Conservation (phyloP, 2,329 filamentous ascomycete genomes). For the Phialocephala sp. region DNA sequence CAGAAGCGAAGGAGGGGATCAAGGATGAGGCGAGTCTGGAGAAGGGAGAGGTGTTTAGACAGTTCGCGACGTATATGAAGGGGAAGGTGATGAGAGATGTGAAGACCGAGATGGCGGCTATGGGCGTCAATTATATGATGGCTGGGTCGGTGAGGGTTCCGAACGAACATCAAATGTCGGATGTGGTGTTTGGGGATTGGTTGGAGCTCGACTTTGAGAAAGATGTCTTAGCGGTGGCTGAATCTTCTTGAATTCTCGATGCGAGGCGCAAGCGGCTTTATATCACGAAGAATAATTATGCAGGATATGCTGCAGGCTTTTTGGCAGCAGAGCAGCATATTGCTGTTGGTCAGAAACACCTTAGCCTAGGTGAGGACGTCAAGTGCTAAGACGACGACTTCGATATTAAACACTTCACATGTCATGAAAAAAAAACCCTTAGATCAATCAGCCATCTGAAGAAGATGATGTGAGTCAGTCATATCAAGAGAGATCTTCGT, state of each 20-base stretch:
- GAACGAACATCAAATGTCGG: slow-evolving; percentile 17
- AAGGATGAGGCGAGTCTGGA: slow-evolving; percentile 29
- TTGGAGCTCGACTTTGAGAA: slow-evolving; percentile 34
- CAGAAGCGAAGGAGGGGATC: slow-evolving; percentile 23
- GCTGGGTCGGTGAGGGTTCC: slow-evolving; percentile 33
- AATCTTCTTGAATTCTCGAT: slow-evolving; percentile 10
- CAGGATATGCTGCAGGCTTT: too few relatives aligned
- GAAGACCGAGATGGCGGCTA: slow-evolving; percentile 37
- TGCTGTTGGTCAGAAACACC: too few relatives aligned
- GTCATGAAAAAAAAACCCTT: too few relatives aligned
- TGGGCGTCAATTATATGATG: slow-evolving; percentile 42
- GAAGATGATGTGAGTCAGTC: too few relatives aligned
- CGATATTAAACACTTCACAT: too few relatives aligned
- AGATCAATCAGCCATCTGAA: too few relatives aligned
- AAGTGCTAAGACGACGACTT: too few relatives aligned
- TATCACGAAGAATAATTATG: too few relatives aligned
- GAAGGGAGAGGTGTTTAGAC: slow-evolving; percentile 29
- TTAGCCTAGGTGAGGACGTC: too few relatives aligned
- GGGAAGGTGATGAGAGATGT: slow-evolving; percentile 37
- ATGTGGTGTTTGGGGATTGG: slow-evolving; percentile 26
- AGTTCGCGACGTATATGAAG: slow-evolving; percentile 38
- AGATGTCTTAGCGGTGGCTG: slow-evolving; percentile 36
- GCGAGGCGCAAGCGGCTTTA: too few relatives aligned
- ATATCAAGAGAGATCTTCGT: too few relatives aligned
- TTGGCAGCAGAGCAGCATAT: too few relatives aligned